Percentiles rank a stretch among this genome's conserved stretches.
Conservation (phyloP, 1,284 basidiomycete genomes). For the Phylloporus gajari region DNA sequence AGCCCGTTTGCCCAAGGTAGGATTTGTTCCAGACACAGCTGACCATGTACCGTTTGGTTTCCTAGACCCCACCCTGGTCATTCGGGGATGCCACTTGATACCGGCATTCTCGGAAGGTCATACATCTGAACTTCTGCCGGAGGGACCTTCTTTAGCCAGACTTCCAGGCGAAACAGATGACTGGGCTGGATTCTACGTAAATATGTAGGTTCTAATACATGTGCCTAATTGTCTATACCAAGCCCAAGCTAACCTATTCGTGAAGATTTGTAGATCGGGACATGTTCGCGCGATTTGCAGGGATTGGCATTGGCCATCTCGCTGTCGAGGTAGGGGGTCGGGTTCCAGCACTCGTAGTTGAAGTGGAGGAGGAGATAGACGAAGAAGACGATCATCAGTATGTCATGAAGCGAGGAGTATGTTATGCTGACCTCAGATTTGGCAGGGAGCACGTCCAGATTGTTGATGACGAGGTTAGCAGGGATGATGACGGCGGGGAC, state of each 20-base stretch:
- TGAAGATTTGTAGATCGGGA: slow-evolving; percentile 14
- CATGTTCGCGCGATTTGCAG: slow-evolving; percentile 2
- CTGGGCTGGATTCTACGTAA: slow-evolving; percentile 13
- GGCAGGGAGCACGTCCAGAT: too few species aligned
- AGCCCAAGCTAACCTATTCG: background rate
- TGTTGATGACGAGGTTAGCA: too few species aligned
- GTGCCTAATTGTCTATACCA: too few species aligned
- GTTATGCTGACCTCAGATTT: too few species aligned
- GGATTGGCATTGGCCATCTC: slow-evolving; percentile 8
- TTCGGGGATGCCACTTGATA: slow-evolving; percentile 9
- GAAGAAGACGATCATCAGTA: too few species aligned
- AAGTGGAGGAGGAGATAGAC: too few species aligned
- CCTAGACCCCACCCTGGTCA: slow-evolving; percentile 10
- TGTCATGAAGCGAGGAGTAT: too few species aligned
- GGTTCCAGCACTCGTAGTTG: background rate
- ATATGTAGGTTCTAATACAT: slow-evolving; percentile 14
- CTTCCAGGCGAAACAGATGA: slow-evolving; percentile 6
- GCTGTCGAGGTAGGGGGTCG: background rate
- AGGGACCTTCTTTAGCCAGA: slow-evolving; percentile 5
- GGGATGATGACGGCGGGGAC: too few species aligned
- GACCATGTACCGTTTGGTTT: slow-evolving; percentile 10
- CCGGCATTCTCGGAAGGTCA: background rate
- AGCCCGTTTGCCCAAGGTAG: background rate
- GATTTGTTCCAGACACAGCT: background rate
- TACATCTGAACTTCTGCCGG: background rate